Evolutionary conservation across 495 filamentous ascomycete genomes (phyloP).

Genomic region (Trichoderma parareesei): DNA sequence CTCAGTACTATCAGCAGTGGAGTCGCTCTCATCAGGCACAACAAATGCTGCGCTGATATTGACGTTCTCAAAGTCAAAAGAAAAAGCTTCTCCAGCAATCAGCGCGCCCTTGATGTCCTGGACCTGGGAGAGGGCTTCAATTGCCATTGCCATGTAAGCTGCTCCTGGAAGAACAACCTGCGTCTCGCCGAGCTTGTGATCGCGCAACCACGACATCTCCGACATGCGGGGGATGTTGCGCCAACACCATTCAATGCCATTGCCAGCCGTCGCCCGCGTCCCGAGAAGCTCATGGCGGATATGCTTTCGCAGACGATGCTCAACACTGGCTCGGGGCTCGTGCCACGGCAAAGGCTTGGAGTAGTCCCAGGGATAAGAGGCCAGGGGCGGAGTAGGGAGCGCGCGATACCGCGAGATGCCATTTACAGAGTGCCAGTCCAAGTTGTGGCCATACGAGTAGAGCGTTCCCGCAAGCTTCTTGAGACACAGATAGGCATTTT

Average conservation of each 20-base stretch:
- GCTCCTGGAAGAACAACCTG: constrained; percentile 46
- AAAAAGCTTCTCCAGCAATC: constrained; percentile 38
- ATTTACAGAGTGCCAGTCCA: constrained; percentile 33
- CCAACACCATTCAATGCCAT: constrained; percentile 44
- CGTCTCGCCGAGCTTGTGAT: constrained; percentile 31
- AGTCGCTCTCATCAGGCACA: neutral
- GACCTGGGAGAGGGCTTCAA: constrained; percentile 40
- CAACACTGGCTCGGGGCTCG: constrained; percentile 41
- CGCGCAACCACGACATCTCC: constrained; percentile 40
- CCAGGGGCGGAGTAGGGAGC: constrained; percentile 27
- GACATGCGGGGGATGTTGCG: constrained; percentile 32
- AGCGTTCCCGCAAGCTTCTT: constrained; percentile 37
- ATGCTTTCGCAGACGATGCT: constrained; percentile 39
- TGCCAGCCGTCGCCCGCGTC: constrained; percentile 35
- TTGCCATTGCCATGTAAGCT: constrained; percentile 41
- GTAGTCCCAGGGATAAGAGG: constrained; percentile 41
- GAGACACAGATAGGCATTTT: constrained; percentile 32
- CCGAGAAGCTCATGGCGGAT: constrained; percentile 49
- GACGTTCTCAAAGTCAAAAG: constrained; percentile 34
- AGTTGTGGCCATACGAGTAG: constrained; percentile 34
- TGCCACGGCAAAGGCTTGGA: constrained; percentile 38
- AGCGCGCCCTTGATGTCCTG: constrained; percentile 43
- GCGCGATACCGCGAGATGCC: constrained; percentile 11
- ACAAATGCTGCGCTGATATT: constrained; percentile 34
- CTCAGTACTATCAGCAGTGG: constrained; percentile 11